A percentile compares a stretch with the other conserved stretches of the same genome.
phyloP scores from a whole-genome alignment of 2,329 filamentous ascomycete species.

The Penicillium sp. region DNA sequence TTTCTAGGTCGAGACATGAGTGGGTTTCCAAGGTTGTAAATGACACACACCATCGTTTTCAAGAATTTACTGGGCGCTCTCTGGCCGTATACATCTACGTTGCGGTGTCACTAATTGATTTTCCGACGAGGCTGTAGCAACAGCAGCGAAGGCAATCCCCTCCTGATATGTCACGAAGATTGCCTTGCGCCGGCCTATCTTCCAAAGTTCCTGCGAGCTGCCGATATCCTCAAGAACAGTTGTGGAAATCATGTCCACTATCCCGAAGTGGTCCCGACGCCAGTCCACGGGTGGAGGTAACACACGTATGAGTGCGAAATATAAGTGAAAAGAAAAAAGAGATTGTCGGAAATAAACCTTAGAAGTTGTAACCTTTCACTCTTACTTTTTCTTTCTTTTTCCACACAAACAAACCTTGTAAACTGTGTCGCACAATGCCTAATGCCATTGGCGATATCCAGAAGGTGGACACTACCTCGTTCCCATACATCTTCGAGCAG shows the following conservation, averaged over 20 bases:
- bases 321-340: neutral
- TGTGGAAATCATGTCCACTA: neutral
- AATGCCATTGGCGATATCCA: slow-evolving; percentile 21
- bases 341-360: neutral
- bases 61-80: too few species aligned
- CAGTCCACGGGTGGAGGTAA: neutral
- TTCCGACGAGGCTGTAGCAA: too few species aligned
- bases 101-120: too few species aligned
- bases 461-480: slow-evolving; percentile 32
- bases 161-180: too few species aligned
- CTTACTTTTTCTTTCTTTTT: neutral
- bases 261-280: neutral
- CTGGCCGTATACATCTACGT: too few species aligned
- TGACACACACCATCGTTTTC: too few species aligned
- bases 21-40: too few species aligned
- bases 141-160: too few species aligned
- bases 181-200: too few species aligned
- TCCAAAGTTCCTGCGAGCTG: neutral
- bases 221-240: neutral
- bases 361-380: neutral
- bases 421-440: neutral
- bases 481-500: slow-evolving; percentile 50
- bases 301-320: neutral
- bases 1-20: too few species aligned
- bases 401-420: neutral